A percentile compares a stretch with the other conserved stretches of the same genome.
These are phyloP conservation scores for Hevea brasiliensis DNA, from an alignment of 345 rosid genomes.

Conservation along the genomic window DNA sequence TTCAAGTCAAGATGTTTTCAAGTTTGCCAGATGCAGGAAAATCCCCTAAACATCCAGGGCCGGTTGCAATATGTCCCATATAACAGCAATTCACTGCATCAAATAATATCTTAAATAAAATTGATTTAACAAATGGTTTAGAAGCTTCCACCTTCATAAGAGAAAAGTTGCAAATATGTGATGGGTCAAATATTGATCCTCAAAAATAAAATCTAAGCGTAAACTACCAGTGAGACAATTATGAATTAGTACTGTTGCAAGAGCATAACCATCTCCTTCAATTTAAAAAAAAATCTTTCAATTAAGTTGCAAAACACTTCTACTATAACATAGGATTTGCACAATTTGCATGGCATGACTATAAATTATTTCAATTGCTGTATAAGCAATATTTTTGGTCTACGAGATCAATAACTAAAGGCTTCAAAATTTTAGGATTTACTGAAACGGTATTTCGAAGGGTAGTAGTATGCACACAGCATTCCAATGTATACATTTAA, in stretches of 20 bases:
- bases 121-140: not conserved
- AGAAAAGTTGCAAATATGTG: not conserved
- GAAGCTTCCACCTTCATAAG: not conserved
- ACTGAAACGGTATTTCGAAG: not conserved
- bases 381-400: not conserved
- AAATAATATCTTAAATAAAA: no score
- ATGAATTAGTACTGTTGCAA: not conserved
- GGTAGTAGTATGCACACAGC: not conserved
- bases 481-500: not conserved
- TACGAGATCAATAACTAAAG: not conserved
- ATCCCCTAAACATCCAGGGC: no score
- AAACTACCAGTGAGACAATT: no score
- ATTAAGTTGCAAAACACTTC: not conserved
- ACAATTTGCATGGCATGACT: not conserved
- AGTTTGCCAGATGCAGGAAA: not conserved
- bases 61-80: not conserved
- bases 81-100: not conserved
- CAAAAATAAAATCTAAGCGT: not conserved
- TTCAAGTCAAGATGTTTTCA: not conserved
- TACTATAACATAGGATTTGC: not conserved
- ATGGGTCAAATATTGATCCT: not conserved
- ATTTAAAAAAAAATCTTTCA: no score
- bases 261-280: not conserved
- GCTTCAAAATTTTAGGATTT: not conserved
- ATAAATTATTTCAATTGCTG: not conserved